Percentiles rank a stretch among this genome's conserved stretches.
Evolutionary conservation across 306 rosid species (phyloP).

Genomic region (Canavalia ensiformis): DNA sequence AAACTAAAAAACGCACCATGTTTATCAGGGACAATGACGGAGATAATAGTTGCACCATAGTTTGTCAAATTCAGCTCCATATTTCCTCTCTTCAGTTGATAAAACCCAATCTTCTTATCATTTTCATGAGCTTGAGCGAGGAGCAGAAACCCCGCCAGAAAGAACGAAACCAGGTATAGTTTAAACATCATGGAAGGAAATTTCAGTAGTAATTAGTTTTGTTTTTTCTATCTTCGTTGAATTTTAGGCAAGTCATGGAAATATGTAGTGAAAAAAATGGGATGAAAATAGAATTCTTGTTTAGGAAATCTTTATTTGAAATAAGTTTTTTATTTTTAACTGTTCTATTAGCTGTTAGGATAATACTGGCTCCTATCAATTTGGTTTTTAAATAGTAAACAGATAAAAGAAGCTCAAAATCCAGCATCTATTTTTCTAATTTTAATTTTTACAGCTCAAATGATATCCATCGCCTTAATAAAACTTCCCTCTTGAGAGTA

Average conservation of each 20-base stretch:
- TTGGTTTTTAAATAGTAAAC: neutral
- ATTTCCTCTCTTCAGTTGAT: slow-evolving; percentile 36
- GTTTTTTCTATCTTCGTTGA: no score
- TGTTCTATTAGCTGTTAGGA: neutral
- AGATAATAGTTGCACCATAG: slow-evolving; percentile 50
- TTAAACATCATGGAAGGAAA: slow-evolving; percentile 40
- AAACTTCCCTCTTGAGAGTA: no score
- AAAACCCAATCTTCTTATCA: slow-evolving; percentile 7
- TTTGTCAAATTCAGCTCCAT: slow-evolving; percentile 36
- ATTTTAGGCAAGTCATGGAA: neutral
- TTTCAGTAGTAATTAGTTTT: neutral
- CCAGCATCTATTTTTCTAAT: no score
- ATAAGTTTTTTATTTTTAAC: neutral
- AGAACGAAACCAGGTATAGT: neutral
- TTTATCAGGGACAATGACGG: slow-evolving; percentile 43
- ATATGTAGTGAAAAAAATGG: neutral
- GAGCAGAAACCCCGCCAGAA: slow-evolving; percentile 28
- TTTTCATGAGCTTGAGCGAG: slow-evolving; percentile 23
- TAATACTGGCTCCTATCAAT: neutral
- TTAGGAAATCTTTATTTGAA: neutral
- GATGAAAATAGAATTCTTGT: neutral
- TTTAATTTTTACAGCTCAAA: no score
- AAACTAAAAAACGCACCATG: slow-evolving; percentile 21
- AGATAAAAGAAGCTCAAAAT: neutral
- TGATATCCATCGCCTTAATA: no score